Evolutionary conservation across 345 rosid genomes (phyloP).

Genomic region (Arabis hirsuta): DNA sequence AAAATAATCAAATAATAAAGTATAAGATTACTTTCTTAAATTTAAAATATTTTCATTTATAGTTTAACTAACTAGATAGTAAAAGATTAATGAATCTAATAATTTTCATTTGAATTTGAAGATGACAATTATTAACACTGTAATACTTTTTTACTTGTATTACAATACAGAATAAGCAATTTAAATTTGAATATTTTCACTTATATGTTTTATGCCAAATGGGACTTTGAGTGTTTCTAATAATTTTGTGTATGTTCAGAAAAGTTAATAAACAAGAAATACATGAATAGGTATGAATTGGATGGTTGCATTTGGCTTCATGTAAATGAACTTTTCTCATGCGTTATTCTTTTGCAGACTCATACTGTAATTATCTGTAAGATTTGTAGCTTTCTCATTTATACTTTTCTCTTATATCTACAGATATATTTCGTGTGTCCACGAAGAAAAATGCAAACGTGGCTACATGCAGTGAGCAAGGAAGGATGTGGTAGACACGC

Average conservation of each 20-base stretch:
- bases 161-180: no score
- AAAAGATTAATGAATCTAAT: no score
- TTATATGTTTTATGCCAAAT: conserved; percentile 6
- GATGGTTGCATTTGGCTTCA: conserved; percentile 39
- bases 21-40: no score
- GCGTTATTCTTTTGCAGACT: conserved; percentile 37
- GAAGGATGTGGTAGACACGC: conserved; percentile 40
- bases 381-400: conserved; percentile 27
- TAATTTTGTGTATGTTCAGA: conserved; percentile 13
- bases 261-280: conserved; percentile 32
- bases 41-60: no score
- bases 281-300: conserved; percentile 20
- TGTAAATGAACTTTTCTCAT: conserved; percentile 24
- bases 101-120: no score
- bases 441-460: conserved; percentile 26
- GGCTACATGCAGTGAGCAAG: conserved; percentile 19
- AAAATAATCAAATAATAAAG: no score
- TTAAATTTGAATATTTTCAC: background rate
- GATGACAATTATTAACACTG: no score
- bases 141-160: no score
- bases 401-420: background rate
- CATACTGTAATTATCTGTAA: background rate
- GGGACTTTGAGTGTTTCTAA: conserved; percentile 27
- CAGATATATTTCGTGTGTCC: conserved; percentile 22
- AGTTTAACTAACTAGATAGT: no score